Evolutionary conservation across 495 filamentous ascomycete genomes (phyloP).

Genomic region (Xylaria bambusicola): DNA sequence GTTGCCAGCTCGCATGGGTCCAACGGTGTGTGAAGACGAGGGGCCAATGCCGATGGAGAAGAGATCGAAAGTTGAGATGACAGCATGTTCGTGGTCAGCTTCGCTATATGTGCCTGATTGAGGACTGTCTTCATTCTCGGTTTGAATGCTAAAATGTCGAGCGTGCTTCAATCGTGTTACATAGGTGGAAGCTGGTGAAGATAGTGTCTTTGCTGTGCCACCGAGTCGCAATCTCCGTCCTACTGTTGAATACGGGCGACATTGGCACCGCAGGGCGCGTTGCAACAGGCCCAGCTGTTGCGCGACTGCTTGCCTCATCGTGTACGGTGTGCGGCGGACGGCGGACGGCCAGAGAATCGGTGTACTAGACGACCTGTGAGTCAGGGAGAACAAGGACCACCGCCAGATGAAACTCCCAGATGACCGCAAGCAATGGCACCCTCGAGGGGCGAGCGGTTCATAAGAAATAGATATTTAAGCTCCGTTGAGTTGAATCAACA

Average conservation of each 20-base stretch:
- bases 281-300: constrained; percentile 32
- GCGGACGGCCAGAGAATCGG: neutral
- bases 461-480: neutral
- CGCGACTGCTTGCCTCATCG: constrained; percentile 28
- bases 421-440: no score
- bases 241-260: constrained; percentile 12
- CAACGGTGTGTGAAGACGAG: constrained; percentile 40
- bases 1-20: constrained; percentile 39
- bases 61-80: constrained; percentile 41
- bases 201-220: neutral
- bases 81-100: constrained; percentile 40
- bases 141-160: constrained; percentile 21
- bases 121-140: constrained; percentile 18
- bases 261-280: constrained; percentile 21
- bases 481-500: neutral
- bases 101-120: constrained; percentile 36
- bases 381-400: no score
- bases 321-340: no score
- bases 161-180: constrained; percentile 5
- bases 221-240: constrained; percentile 18
- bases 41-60: constrained; percentile 42
- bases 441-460: no score
- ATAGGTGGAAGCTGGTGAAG: neutral
- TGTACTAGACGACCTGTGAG: neutral
- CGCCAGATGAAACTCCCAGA: no score